Evolutionary conservation across 495 filamentous ascomycete species (phyloP).

Genomic region (Copromyces sp.): DNA sequence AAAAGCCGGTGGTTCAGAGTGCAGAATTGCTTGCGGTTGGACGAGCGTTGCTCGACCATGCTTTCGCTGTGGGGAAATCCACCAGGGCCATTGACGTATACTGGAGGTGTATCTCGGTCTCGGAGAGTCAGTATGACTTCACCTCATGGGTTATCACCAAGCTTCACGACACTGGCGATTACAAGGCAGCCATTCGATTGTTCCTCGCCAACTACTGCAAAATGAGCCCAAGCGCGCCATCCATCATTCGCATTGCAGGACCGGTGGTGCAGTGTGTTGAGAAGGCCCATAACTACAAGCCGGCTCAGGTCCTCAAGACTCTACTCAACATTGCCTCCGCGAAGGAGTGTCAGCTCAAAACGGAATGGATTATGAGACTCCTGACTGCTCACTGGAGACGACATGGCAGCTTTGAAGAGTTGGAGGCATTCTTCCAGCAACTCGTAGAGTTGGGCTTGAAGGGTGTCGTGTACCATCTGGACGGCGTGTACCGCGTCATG

Average conservation of each 20-base stretch:
- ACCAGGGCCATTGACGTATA: slow-evolving; percentile 18
- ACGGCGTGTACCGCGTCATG: slow-evolving; percentile 28
- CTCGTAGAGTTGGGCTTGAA: slow-evolving; percentile 9
- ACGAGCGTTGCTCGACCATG: slow-evolving; percentile 18
- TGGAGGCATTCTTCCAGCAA: slow-evolving; percentile 20
- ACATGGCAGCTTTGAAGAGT: slow-evolving; percentile 12
- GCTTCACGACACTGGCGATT: slow-evolving; percentile 15
- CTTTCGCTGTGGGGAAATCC: slow-evolving; percentile 12
- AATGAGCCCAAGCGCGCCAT: slow-evolving; percentile 11
- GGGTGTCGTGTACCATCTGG: slow-evolving; percentile 11
- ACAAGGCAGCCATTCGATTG: slow-evolving; percentile 21
- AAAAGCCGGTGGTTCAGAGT: slow-evolving; percentile 7
- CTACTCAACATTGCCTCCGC: slow-evolving; percentile 16
- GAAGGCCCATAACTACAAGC: slow-evolving; percentile 12
- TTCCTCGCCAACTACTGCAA: slow-evolving; percentile 19
- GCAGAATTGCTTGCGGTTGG: slow-evolving; percentile 19
- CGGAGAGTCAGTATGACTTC: slow-evolving; percentile 5
- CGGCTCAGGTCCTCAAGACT: slow-evolving; percentile 15
- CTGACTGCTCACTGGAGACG: slow-evolving; percentile 22
- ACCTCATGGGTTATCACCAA: slow-evolving; percentile 19
- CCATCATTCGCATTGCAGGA: slow-evolving; percentile 14
- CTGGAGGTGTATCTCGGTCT: slow-evolving; percentile 15
- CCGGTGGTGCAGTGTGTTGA: slow-evolving; percentile 22
- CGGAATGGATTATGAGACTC: slow-evolving; percentile 26
- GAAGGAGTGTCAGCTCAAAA: slow-evolving; percentile 7